Conservation (phyloP, 345 rosid species). For the Brassica cretica region DNA sequence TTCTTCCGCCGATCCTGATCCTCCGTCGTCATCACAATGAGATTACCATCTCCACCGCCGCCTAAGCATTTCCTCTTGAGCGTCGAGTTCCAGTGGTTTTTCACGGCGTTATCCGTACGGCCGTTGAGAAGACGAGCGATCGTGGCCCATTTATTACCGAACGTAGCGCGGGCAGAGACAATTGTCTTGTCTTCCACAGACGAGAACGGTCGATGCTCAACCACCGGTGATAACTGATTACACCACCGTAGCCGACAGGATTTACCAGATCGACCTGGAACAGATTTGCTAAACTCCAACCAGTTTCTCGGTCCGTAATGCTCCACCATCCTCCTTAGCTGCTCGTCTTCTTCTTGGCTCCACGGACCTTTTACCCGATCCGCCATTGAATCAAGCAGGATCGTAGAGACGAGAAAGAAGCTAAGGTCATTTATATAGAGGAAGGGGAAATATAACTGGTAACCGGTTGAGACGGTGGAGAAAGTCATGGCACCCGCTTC, state of each 20-base stretch:
- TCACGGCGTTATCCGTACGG: constrained; percentile 89
- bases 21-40: background rate
- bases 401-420: background rate
- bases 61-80: constrained; percentile 66
- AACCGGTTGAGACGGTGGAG: constrained; percentile 55
- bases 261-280: constrained; percentile 90
- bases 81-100: constrained; percentile 96
- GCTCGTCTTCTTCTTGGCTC: constrained; percentile 91
- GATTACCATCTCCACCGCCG: constrained; percentile 42
- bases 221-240: constrained; percentile 90
- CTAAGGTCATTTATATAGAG: constrained; percentile 26
- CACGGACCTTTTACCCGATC: constrained; percentile 95
- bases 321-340: constrained; percentile 59
- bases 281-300: constrained; percentile 80
- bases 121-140: constrained; percentile 90
- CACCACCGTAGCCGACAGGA: constrained; percentile 94
- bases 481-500: constrained; percentile 48
- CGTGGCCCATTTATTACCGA: constrained; percentile 96
- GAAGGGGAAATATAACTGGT: constrained; percentile 21
- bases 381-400: constrained; percentile 25
- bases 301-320: constrained; percentile 85
- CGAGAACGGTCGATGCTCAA: constrained; percentile 75
- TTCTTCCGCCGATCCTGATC: constrained; percentile 53
- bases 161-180: constrained; percentile 62
- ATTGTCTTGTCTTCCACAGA: constrained; percentile 75